Evolutionary conservation across 108 stramenopile genomes (phyloP).

Genomic region (Conticribra guillardii): DNA sequence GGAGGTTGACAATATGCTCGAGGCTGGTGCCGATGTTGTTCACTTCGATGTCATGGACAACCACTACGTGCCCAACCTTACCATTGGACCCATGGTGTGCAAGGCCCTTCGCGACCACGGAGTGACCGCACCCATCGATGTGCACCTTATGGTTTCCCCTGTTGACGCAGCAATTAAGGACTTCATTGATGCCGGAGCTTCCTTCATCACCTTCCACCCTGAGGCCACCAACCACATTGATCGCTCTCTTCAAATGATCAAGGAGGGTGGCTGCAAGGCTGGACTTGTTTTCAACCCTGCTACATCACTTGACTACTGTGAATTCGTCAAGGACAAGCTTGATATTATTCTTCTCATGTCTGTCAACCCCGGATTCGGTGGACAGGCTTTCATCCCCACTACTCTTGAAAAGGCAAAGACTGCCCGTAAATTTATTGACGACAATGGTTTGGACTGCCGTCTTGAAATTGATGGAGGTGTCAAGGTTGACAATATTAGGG

Average conservation of each 20-base stretch:
- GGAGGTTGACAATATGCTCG: conserved; percentile 97
- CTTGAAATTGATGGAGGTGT: conserved; percentile 96
- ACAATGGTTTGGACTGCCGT: conserved; percentile 94
- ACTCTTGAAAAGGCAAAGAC: conserved; percentile 92
- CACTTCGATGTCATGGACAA: conserved; percentile 99
- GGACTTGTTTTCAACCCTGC: conserved; percentile 99
- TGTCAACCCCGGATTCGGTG: conserved; percentile 98
- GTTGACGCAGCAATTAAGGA: conserved; percentile 93
- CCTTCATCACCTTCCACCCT: conserved; percentile 99
- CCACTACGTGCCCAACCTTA: conserved; percentile 99
- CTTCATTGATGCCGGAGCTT: conserved; percentile 97
- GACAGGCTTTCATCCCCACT: conserved; percentile 95
- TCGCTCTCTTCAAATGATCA: conserved; percentile 95
- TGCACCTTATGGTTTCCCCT: conserved; percentile 98
- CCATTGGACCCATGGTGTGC: conserved; percentile 99
- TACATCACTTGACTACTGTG: conserved; percentile 86
- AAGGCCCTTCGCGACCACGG: conserved; percentile 98
- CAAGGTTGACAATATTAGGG: conserved; percentile 93
- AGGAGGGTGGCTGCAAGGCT: conserved; percentile 94
- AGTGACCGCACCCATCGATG: conserved; percentile 98
- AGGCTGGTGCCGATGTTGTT: conserved; percentile 97
- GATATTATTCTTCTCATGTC: conserved; percentile 98
- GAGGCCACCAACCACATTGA: conserved; percentile 97
- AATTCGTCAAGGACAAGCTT: conserved; percentile 97
- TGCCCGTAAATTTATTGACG: conserved; percentile 97